Evolutionary conservation across 768 basidiomycete genomes (phyloP).

Genomic region (Suillus bovinus): DNA sequence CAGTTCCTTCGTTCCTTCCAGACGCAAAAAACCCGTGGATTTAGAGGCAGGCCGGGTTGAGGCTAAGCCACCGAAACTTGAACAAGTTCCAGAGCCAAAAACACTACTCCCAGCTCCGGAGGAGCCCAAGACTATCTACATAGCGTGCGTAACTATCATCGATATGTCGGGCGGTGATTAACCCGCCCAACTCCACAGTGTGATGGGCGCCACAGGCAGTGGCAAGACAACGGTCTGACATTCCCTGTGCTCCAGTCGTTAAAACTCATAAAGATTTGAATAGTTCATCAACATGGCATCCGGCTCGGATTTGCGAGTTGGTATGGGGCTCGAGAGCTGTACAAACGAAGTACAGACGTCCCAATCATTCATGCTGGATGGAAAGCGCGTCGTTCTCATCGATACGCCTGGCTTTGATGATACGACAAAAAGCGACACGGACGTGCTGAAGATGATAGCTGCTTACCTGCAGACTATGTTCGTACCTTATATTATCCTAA

Average conservation of each 20-base stretch:
- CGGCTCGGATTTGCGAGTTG: slow-evolving; percentile 32
- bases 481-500: slow-evolving; percentile 3
- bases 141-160: slow-evolving; percentile 13
- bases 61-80: neutral
- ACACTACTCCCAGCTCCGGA: neutral
- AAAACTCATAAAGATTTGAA: slow-evolving; percentile 1
- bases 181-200: slow-evolving; percentile 8
- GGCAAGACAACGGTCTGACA: slow-evolving; percentile 20
- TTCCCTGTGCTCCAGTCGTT: neutral
- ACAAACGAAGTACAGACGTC: slow-evolving; percentile 36
- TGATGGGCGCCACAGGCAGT: slow-evolving; percentile 22
- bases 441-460: slow-evolving; percentile 52
- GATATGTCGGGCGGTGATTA: neutral
- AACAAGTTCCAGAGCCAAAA: neutral
- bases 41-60: neutral
- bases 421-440: slow-evolving; percentile 47
- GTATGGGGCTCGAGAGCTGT: slow-evolving; percentile 37
- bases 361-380: slow-evolving; percentile 25
- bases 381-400: slow-evolving; percentile 46
- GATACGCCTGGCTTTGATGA: slow-evolving; percentile 70
- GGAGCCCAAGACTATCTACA: slow-evolving; percentile 13
- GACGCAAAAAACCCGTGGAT: neutral
- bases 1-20: neutral
- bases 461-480: slow-evolving; percentile 36
- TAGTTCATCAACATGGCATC: slow-evolving; percentile 41